Conservation (phyloP, 1,139 yeast species). For the Saccharomycopsis phalli region DNA sequence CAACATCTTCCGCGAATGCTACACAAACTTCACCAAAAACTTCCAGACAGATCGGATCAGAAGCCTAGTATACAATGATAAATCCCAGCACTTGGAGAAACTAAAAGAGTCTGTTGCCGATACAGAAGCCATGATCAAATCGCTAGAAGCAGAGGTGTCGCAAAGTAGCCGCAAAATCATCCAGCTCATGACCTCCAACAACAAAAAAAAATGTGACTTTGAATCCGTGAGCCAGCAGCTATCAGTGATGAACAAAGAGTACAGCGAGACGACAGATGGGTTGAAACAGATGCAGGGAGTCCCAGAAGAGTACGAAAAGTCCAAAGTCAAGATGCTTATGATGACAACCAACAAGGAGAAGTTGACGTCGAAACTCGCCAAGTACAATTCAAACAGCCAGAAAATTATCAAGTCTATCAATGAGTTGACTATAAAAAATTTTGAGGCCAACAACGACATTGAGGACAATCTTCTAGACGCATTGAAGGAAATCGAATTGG, state of each 20-base stretch:
- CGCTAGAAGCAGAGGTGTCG: too few species aligned
- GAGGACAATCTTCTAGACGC: conserved; percentile 8
- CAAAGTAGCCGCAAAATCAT: too few species aligned
- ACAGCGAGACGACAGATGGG: too few species aligned
- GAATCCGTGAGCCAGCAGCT: conserved; percentile 1
- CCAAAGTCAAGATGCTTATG: background rate
- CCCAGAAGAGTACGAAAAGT: background rate
- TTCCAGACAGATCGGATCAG: too few species aligned
- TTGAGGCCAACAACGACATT: conserved; percentile 14
- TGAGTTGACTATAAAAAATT: conserved; percentile 18
- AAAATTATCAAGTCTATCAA: conserved; percentile 15
- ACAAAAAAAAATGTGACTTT: background rate
- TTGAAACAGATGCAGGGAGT: too few species aligned
- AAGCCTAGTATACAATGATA: too few species aligned
- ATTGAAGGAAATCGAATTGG: conserved; percentile 10
- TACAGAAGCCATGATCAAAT: too few species aligned
- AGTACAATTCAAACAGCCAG: conserved; percentile 12
- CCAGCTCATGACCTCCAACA: conserved; percentile 10
- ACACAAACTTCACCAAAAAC: too few species aligned
- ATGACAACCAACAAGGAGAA: background rate
- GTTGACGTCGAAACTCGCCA: background rate
- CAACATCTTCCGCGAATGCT: too few species aligned
- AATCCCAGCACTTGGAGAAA: too few species aligned
- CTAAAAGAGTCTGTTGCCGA: too few species aligned
- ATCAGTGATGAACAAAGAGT: conserved; percentile 2